phyloP scores from a whole-genome alignment of 768 basidiomycete genomes.

The Kwoniella heveanensis region DNA sequence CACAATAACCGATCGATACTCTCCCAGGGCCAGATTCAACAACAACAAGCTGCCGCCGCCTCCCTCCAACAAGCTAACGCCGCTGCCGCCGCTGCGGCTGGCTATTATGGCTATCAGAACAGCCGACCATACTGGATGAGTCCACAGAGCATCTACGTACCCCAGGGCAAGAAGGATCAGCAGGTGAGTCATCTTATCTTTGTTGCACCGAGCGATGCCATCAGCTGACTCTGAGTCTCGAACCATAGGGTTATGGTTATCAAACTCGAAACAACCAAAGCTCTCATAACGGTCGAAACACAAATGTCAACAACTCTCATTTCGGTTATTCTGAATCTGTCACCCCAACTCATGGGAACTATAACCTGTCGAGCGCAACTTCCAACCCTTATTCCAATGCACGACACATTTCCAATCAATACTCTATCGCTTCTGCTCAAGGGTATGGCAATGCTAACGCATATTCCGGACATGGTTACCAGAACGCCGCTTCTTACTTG shows the following conservation, averaged over 20 bases:
- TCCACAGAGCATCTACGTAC: slow-evolving; percentile 4
- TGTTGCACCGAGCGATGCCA: not conserved
- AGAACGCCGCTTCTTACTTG: slow-evolving; percentile 5
- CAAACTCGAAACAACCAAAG: slow-evolving; percentile 1
- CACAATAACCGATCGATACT: slow-evolving; percentile 1
- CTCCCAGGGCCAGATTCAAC: slow-evolving; percentile 3
- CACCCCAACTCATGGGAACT: slow-evolving; percentile 2
- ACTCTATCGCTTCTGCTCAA: slow-evolving; percentile 2
- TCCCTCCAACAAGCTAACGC: slow-evolving; percentile 11
- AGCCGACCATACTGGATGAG: slow-evolving; percentile 12
- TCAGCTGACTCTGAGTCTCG: not conserved
- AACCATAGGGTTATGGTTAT: slow-evolving; percentile 1
- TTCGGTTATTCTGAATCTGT: slow-evolving; percentile 11
- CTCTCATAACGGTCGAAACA: slow-evolving; percentile 1
- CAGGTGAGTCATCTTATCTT: slow-evolving; percentile 9
- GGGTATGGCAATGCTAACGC: not conserved
- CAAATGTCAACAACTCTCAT: slow-evolving; percentile 13
- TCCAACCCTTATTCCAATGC: not conserved
- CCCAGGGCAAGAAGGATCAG: slow-evolving; percentile 21
- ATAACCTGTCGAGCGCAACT: not conserved
- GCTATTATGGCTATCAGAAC: slow-evolving; percentile 16
- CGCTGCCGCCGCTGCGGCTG: slow-evolving; percentile 9
- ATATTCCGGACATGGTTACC: slow-evolving; percentile 8
- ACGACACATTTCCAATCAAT: not conserved
- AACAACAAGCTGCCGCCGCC: not conserved